Percentiles rank a stretch among this genome's conserved stretches.
Evolutionary conservation across 2,329 filamentous ascomycete species (phyloP).

Genomic region (Pestalotiopsis sp.): DNA sequence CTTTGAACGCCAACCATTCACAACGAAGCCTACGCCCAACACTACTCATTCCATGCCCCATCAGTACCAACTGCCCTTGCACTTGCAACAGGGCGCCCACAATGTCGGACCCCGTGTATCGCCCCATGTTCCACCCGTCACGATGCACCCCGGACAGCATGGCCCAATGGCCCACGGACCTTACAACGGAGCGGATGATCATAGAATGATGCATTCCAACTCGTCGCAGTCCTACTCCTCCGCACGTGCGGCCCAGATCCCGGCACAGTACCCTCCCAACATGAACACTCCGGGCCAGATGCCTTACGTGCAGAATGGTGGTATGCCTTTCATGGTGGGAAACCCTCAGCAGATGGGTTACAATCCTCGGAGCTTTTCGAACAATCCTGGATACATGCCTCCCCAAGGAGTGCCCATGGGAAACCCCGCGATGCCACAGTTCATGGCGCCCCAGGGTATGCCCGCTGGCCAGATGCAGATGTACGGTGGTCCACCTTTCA

Average conservation of each 20-base stretch:
- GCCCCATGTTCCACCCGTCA: constrained; percentile 77
- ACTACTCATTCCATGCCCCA: constrained; percentile 73
- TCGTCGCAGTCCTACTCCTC: constrained; percentile 86
- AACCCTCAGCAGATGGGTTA: constrained; percentile 70
- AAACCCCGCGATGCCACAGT: constrained; percentile 79
- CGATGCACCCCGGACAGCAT: constrained; percentile 75
- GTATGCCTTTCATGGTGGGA: constrained; percentile 71
- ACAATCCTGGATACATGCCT: constrained; percentile 72
- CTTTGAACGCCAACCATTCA: constrained; percentile 70
- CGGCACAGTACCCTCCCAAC: constrained; percentile 69
- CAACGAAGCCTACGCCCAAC: constrained; percentile 69
- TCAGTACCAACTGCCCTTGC: constrained; percentile 81
- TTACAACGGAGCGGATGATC: constrained; percentile 77
- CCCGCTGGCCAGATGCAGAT: constrained; percentile 75
- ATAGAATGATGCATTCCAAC: constrained; percentile 86
- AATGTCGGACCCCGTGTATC: constrained; percentile 70
- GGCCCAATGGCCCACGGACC: constrained; percentile 65
- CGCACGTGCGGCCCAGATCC: constrained; percentile 72
- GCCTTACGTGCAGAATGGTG: constrained; percentile 67
- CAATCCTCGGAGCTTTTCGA: constrained; percentile 70
- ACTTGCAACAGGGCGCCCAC: constrained; percentile 75
- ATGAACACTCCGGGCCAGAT: constrained; percentile 72
- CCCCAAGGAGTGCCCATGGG: constrained; percentile 74
- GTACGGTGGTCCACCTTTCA: constrained; percentile 73
- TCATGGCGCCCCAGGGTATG: constrained; percentile 75